phyloP scores from a whole-genome alignment of 2,329 filamentous ascomycete genomes.

The Samsoniella hepiali region DNA sequence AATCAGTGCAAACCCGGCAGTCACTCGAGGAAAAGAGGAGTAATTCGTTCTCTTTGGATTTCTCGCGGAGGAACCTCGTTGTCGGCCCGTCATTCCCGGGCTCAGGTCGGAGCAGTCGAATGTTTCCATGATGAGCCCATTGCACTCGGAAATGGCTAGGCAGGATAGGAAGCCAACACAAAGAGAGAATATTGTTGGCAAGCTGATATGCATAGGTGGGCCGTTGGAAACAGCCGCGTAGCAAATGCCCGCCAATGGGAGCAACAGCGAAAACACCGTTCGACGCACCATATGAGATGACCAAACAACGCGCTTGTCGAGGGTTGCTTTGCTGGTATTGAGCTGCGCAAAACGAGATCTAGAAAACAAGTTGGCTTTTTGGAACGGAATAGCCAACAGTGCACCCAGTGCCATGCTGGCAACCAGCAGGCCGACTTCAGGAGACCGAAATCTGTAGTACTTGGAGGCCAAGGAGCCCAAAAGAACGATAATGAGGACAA shows the following conservation, averaged over 20 bases:
- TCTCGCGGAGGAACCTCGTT: conserved; percentile 39
- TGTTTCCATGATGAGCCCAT: conserved; percentile 75
- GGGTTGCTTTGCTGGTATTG: conserved; percentile 64
- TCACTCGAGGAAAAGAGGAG: conserved; percentile 71
- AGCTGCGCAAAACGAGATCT: conserved; percentile 57
- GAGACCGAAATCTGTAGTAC: conserved; percentile 61
- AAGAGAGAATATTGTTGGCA: conserved; percentile 64
- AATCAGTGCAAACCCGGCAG: conserved; percentile 66
- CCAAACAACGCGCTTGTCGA: conserved; percentile 62
- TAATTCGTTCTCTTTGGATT: conserved; percentile 60
- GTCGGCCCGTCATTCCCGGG: conserved; percentile 62
- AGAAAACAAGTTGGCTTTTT: conserved; percentile 68
- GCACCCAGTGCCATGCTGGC: conserved; percentile 66
- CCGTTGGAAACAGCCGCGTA: conserved; percentile 67
- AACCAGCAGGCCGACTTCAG: conserved; percentile 64
- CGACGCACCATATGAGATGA: conserved; percentile 70
- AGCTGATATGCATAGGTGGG: conserved; percentile 54
- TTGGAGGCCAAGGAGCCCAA: conserved; percentile 69
- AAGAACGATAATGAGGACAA: conserved; percentile 69
- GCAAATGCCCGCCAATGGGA: conserved; percentile 64
- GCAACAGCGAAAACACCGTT: conserved; percentile 61
- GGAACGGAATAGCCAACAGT: conserved; percentile 66
- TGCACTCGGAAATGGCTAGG: conserved; percentile 72
- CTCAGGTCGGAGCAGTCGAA: conserved; percentile 79
- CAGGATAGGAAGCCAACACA: conserved; percentile 68